Percentiles rank a stretch among this genome's conserved stretches.
These are phyloP conservation scores for Ajuga chamaepitys DNA, from an alignment of 257 asterid species.

Conservation along the genomic window DNA sequence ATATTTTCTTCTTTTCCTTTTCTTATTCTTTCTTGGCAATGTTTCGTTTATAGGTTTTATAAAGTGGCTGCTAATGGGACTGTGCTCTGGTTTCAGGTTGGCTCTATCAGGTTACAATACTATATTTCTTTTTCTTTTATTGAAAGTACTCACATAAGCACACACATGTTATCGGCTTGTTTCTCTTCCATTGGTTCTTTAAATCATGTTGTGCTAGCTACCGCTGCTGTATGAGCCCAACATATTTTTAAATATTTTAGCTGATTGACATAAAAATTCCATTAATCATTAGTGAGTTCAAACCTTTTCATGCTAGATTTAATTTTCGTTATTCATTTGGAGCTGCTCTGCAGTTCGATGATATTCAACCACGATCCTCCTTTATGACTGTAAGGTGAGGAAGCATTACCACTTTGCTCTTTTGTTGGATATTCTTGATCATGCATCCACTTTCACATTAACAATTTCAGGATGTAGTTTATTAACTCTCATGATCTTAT, in stretches of 20 bases:
- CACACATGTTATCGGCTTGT: too few relatives aligned
- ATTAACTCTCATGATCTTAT: background rate
- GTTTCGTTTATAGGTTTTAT: too few relatives aligned
- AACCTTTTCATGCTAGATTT: conserved; percentile 2
- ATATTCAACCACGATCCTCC: conserved; percentile 95
- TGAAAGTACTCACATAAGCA: too few relatives aligned
- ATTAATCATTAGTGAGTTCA: background rate
- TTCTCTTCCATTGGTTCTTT: background rate
- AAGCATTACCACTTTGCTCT: background rate
- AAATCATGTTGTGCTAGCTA: background rate
- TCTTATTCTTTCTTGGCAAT: too few relatives aligned
- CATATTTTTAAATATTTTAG: background rate
- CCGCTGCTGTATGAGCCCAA: background rate
- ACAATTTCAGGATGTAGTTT: background rate
- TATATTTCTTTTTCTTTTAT: too few relatives aligned
- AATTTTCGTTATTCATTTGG: conserved; percentile 31
- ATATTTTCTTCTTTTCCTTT: too few relatives aligned
- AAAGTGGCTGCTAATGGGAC: too few relatives aligned
- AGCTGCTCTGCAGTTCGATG: conserved; percentile 88
- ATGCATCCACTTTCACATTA: background rate
- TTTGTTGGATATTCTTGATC: background rate
- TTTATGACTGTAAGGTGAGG: conserved; percentile 69
- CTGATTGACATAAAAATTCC: background rate
- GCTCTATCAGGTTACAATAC: too few relatives aligned
- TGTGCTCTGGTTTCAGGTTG: too few relatives aligned